Conservation (phyloP, 1,284 basidiomycete species). For the Sporisorium exsertum region DNA sequence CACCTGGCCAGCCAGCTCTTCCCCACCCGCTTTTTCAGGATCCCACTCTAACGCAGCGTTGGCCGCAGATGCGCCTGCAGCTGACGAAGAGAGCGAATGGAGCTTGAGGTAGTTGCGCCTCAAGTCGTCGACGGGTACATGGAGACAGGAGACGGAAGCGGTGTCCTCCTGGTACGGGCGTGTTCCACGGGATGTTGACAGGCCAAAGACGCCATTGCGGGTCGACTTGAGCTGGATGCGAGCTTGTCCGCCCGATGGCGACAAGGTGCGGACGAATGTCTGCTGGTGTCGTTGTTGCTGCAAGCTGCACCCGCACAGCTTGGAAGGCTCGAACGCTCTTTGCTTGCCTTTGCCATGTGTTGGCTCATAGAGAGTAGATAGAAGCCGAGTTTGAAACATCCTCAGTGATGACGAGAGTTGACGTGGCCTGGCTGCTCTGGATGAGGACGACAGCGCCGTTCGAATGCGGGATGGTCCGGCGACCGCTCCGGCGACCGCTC, state of each 20-base stretch:
- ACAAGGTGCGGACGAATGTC: slow-evolving; percentile 42
- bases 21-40: slow-evolving; percentile 53
- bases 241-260: slow-evolving; percentile 36
- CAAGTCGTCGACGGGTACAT: slow-evolving; percentile 55
- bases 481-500: slow-evolving; percentile 45
- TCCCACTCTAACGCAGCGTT: slow-evolving; percentile 53
- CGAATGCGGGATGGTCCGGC: slow-evolving; percentile 45
- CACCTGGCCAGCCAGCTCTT: slow-evolving; percentile 64
- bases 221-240: slow-evolving; percentile 47
- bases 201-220: slow-evolving; percentile 51
- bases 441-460: not conserved
- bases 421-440: slow-evolving; percentile 3
- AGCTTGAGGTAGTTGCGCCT: slow-evolving; percentile 46
- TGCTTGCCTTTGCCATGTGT: slow-evolving; percentile 46
- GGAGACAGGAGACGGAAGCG: slow-evolving; percentile 59
- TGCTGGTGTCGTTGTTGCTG: slow-evolving; percentile 33
- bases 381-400: not conserved
- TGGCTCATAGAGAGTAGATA: too few species aligned
- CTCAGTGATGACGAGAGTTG: slow-evolving; percentile 8
- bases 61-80: slow-evolving; percentile 29
- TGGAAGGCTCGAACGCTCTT: slow-evolving; percentile 12
- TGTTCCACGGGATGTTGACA: slow-evolving; percentile 57
- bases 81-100: slow-evolving; percentile 25
- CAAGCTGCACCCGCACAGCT: slow-evolving; percentile 6
- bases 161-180: slow-evolving; percentile 66